Evolutionary conservation across 106 monocot species (phyloP).

Genomic region (Vanilla planifolia): DNA sequence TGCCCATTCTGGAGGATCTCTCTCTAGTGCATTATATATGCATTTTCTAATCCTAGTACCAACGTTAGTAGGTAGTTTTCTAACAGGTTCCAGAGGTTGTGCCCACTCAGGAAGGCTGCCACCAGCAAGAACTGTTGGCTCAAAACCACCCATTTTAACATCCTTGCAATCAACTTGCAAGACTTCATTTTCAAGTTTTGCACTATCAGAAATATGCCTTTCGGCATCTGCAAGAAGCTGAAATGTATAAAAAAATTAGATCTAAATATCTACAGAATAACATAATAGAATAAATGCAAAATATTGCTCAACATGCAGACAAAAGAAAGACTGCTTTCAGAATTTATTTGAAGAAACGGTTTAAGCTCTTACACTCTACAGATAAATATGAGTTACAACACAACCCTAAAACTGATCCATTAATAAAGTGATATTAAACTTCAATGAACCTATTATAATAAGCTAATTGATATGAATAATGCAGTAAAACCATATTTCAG

Average conservation of each 20-base stretch:
- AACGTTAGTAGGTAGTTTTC: conserved; percentile 94
- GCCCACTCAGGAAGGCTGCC: conserved; percentile 81
- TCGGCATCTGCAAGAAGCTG: conserved; percentile 97
- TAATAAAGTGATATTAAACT: no score
- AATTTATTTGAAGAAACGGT: no score
- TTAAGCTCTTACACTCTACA: no score
- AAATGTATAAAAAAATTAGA: conserved; percentile 40
- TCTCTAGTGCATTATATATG: conserved; percentile 68
- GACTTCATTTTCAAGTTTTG: conserved; percentile 28
- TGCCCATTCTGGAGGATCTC: conserved; percentile 92
- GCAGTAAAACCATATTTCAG: background rate
- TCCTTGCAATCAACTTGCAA: conserved; percentile 43
- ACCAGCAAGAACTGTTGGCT: conserved; percentile 21
- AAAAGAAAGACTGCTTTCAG: no score
- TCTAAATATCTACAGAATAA: no score
- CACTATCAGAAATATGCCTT: conserved; percentile 50
- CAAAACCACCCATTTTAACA: conserved; percentile 26
- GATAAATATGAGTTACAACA: no score
- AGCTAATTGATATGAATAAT: background rate
- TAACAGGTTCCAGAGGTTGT: conserved; percentile 69
- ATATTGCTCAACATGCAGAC: background rate
- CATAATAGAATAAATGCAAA: no score
- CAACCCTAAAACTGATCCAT: background rate
- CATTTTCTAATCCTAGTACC: conserved; percentile 96
- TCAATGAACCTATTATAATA: no score